phyloP scores from a whole-genome alignment of 1,284 basidiomycete genomes.

The Naganishia liquefaciens region DNA sequence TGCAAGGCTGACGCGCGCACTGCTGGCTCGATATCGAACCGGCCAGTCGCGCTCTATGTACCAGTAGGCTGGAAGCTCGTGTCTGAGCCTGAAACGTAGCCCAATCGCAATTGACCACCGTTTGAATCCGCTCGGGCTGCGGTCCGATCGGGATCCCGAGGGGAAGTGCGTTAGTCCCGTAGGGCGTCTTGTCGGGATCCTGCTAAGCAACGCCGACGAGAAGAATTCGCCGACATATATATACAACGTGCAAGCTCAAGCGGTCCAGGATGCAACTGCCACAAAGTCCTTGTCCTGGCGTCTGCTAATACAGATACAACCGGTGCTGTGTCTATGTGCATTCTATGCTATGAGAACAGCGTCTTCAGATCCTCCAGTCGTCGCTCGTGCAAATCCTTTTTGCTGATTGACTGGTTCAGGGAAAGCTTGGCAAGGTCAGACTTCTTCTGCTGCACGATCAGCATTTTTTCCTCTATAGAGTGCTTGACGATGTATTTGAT shows the following conservation, averaged over 20 bases:
- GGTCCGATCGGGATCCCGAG: conserved; percentile 1
- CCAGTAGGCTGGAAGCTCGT: conserved; percentile 1
- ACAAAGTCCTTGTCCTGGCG: neutral
- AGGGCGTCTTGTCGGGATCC: neutral
- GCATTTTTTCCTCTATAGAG: conserved; percentile 83
- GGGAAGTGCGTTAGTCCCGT: too few species aligned
- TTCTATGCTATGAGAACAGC: conserved; percentile 29
- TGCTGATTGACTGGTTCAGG: conserved; percentile 72
- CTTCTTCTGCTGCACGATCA: conserved; percentile 93
- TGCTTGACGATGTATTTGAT: conserved; percentile 90
- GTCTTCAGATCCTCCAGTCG: conserved; percentile 58
- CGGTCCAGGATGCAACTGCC: neutral
- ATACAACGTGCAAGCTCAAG: neutral
- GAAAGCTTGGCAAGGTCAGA: conserved; percentile 88
- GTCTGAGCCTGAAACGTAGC: conserved; percentile 23
- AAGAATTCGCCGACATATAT: too few species aligned
- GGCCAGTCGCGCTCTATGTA: neutral
- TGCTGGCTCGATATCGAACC: too few species aligned
- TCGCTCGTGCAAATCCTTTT: conserved; percentile 76
- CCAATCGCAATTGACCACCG: neutral
- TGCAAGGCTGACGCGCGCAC: too few species aligned
- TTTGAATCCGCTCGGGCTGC: conserved; percentile 1
- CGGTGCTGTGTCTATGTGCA: neutral
- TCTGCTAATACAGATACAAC: neutral
- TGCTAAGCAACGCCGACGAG: too few species aligned